phyloP scores from a whole-genome alignment of 2,329 filamentous ascomycete genomes.

The Laburnicola sp. region DNA sequence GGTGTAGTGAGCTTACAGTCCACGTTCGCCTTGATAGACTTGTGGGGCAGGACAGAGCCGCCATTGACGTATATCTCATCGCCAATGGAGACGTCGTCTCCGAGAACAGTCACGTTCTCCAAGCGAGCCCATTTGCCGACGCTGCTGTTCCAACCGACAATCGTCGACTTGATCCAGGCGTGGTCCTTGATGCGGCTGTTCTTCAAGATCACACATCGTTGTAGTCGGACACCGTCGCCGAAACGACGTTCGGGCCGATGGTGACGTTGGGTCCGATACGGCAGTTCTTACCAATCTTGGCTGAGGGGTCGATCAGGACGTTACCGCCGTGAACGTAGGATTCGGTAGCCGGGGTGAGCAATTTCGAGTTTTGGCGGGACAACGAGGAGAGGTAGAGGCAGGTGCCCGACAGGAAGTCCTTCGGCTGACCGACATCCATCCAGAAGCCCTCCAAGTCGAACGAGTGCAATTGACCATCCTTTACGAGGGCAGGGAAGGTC shows the following conservation, averaged over 20 bases:
- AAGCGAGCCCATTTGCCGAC: conserved; percentile 94
- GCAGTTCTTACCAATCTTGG: conserved; percentile 98
- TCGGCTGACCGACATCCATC: conserved; percentile 99
- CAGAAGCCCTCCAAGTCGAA: conserved; percentile 97
- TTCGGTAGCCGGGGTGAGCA: conserved; percentile 72
- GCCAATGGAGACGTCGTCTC: conserved; percentile 95
- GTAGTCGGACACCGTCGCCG: conserved; percentile 89
- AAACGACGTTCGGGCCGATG: conserved; percentile 90
- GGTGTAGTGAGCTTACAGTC: conserved; percentile 56
- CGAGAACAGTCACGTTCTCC: conserved; percentile 97
- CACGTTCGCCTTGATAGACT: conserved; percentile 98
- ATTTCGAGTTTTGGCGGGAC: conserved; percentile 84
- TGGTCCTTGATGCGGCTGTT: conserved; percentile 97
- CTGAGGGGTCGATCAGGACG: conserved; percentile 89
- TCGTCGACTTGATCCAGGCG: conserved; percentile 98
- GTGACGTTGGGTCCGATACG: conserved; percentile 96
- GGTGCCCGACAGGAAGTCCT: conserved; percentile 95
- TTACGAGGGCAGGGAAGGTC: conserved; percentile 92
- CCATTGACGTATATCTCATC: conserved; percentile 99
- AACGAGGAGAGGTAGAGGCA: conserved; percentile 95
- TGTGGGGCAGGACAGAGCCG: conserved; percentile 91
- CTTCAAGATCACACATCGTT: conserved; percentile 86
- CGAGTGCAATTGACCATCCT: conserved; percentile 87
- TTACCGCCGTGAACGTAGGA: conserved; percentile 90
- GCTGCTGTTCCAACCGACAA: conserved; percentile 97